Base-by-base conservation (phyloP, 257 asterid genomes). In the Salvia miltiorrhiza region DNA sequence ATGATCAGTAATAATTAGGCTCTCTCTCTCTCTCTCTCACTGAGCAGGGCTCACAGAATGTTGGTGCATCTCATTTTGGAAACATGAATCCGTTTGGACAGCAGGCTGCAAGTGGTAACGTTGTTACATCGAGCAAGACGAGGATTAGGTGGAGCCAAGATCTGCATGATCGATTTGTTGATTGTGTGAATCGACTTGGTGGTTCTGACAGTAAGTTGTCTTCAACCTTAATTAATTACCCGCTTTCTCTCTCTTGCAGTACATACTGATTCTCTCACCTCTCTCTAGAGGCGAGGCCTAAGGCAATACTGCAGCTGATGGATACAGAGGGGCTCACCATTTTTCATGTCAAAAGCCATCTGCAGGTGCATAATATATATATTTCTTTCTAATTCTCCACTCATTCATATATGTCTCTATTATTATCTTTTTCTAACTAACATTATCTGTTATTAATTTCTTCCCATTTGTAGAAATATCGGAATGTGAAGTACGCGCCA, bases 301-400 rank as follows among this genome's bases (percentile, higher is more conserved):
- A 91, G 84, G 91, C 90, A 9, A 86, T 91, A 81, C 84, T 86
- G 16, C 86, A 67, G 78, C 76, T 91, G 72, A 91, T 91, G 97
- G 87, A 79, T 37, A 71, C 83, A 32, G 88, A 88, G 39, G 87
- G 93, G 41, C 82, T 91, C 50, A 88, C 96, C 62, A 87, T 91
- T 53, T 80, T 85, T 78, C 97, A 91, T 75, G 84, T 91, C 74
- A 91, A 91, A 80, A 91, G 97, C 84, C 97, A 91, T 85, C 78
- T 91, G 70, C 97, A 91, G 92, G 97, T 90, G 63, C 47, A 19
- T n/a, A n/a, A n/a, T 16, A 1, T 54, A 21, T 57, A 13, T 23
- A 0, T 1, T 1, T 6, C 37, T 14, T 14, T 26, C 39, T 2
- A 35, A 6, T n/a, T 26, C 10, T 74, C n/a, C n/a, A n/a, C 44